phyloP scores from a whole-genome alignment of 23 red algal genomes.

The Gracilaria gracilis region DNA sequence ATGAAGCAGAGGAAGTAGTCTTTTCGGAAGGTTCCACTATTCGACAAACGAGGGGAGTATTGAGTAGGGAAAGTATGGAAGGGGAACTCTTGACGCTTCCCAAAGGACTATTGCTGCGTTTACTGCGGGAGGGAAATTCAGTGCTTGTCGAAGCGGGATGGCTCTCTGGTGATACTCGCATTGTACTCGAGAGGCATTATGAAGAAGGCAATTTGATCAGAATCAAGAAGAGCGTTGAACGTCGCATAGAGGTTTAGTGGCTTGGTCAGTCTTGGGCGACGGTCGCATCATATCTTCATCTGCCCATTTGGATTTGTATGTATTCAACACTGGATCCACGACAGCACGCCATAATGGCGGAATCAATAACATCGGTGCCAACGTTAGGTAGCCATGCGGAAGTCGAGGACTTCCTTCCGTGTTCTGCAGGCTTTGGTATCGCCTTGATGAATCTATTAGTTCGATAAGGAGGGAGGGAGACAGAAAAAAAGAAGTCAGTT shows the following conservation, averaged over 20 bases:
- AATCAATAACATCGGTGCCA: conserved; percentile 72
- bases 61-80: background rate
- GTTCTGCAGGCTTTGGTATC: conserved; percentile 79
- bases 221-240: conserved; percentile 18
- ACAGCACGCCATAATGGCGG: conserved; percentile 75
- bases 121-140: background rate
- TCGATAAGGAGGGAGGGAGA: background rate
- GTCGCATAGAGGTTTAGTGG: background rate
- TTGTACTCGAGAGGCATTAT: background rate
- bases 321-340: conserved; percentile 79
- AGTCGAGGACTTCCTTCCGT: conserved; percentile 71
- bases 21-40: background rate
- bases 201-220: conserved; percentile 10
- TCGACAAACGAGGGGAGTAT: background rate
- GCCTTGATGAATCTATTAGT: conserved; percentile 37
- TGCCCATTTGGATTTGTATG: conserved; percentile 34
- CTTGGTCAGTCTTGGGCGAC: background rate
- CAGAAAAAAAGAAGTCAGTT: no score
- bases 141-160: conserved; percentile 26
- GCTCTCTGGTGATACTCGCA: conserved; percentile 1
- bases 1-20: conserved; percentile 3
- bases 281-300: conserved; percentile 21
- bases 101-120: background rate
- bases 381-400: conserved; percentile 79
- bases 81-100: background rate